Evolutionary conservation across 371 early-diverging fungal genomes (phyloP).

Genomic region (Conidiobolus coronatus): DNA sequence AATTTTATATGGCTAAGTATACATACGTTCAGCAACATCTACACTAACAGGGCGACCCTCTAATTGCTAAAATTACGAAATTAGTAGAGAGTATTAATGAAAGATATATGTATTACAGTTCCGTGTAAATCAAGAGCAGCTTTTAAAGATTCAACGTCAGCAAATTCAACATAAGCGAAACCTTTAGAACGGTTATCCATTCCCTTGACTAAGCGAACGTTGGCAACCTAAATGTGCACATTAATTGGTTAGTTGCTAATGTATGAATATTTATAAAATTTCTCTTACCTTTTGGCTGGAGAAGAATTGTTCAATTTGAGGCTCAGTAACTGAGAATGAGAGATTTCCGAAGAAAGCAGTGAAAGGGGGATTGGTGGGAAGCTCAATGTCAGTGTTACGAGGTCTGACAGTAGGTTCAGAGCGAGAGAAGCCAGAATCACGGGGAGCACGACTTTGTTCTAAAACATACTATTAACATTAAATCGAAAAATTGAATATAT

Average conservation of each 20-base stretch:
- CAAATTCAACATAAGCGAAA: slow-evolving; percentile 86
- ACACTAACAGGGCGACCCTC: slow-evolving; percentile 51
- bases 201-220: slow-evolving; percentile 46
- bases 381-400: slow-evolving; percentile 30
- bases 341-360: slow-evolving; percentile 76
- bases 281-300: slow-evolving; percentile 25
- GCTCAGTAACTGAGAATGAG: slow-evolving; percentile 53
- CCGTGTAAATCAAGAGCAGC: slow-evolving; percentile 47
- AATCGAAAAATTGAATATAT: slow-evolving; percentile 4
- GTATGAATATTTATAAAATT: not conserved
- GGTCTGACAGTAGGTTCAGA: slow-evolving; percentile 6
- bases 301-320: slow-evolving; percentile 49
- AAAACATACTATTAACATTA: not conserved
- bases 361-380: slow-evolving; percentile 71
- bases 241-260: not conserved
- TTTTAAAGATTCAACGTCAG: slow-evolving; percentile 52
- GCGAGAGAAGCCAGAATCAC: slow-evolving; percentile 15
- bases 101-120: slow-evolving; percentile 8
- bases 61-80: slow-evolving; percentile 10
- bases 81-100: not conserved
- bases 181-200: slow-evolving; percentile 63
- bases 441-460: slow-evolving; percentile 6
- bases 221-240: slow-evolving; percentile 18
- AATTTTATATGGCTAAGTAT: not conserved
- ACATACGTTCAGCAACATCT: slow-evolving; percentile 70